Percentiles rank a stretch among this genome's conserved stretches.
phyloP scores from a whole-genome alignment of 2,329 filamentous ascomycete genomes.

The Westerdykella sp. region DNA sequence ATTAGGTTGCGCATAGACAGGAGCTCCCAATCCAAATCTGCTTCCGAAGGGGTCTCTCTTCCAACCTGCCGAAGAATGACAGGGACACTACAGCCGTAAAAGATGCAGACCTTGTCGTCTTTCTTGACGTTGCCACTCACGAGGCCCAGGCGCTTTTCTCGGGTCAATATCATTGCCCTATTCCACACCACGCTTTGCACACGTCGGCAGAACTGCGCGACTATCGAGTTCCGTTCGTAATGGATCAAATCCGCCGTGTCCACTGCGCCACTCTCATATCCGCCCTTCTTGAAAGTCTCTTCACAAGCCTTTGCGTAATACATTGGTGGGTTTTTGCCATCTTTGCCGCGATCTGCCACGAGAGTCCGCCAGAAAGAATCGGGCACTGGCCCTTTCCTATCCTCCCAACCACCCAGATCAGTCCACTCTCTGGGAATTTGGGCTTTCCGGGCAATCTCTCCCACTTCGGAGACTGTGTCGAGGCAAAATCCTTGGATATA shows the following conservation, averaged over 20 bases:
- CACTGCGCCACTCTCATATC: conserved; percentile 2
- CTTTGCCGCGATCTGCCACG: conserved; percentile 10
- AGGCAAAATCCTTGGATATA: conserved; percentile 30
- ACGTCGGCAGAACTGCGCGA: conserved; percentile 15
- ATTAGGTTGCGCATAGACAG: background rate
- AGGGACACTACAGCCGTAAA: conserved; percentile 14
- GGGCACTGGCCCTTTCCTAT: conserved; percentile 2
- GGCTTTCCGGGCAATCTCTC: conserved; percentile 8
- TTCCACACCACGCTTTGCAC: conserved; percentile 18
- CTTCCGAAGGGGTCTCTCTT: background rate
- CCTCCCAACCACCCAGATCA: conserved; percentile 3
- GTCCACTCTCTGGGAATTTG: conserved; percentile 13
- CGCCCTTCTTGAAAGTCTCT: conserved; percentile 10
- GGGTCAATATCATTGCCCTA: conserved; percentile 12
- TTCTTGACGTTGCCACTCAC: conserved; percentile 6
- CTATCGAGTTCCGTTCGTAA: conserved; percentile 10
- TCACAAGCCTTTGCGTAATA: conserved; percentile 16
- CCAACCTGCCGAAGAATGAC: conserved; percentile 7
- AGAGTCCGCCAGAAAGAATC: conserved; percentile 15
- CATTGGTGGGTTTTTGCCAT: conserved; percentile 11
- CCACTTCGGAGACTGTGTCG: conserved; percentile 10
- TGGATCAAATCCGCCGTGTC: conserved; percentile 12
- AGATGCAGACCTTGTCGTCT: conserved; percentile 13
- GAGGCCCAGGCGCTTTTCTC: conserved; percentile 8
- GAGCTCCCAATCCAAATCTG: conserved; percentile 1